Percentiles rank a stretch among this genome's conserved stretches.
These are phyloP conservation scores for Hypomontagnella monticulosa DNA, from an alignment of 495 filamentous ascomycete genomes.

Conservation along the genomic window DNA sequence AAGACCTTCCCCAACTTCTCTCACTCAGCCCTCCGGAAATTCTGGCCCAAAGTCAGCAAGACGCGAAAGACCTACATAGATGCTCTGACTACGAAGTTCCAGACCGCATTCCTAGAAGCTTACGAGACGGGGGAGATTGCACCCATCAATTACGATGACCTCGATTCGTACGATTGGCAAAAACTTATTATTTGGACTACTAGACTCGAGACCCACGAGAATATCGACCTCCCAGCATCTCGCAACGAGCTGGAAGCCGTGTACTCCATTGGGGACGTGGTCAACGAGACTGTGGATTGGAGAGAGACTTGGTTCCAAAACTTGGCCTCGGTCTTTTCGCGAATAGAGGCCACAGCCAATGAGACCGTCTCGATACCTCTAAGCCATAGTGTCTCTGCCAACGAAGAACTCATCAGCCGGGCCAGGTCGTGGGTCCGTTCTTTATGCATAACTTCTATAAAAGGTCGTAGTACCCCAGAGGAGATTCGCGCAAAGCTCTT, in stretches of 20 bases:
- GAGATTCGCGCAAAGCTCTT: conserved; percentile 51
- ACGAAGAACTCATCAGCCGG: conserved; percentile 26
- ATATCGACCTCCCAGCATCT: conserved; percentile 50
- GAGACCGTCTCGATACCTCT: conserved; percentile 42
- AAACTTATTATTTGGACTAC: conserved; percentile 75
- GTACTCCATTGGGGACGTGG: conserved; percentile 44
- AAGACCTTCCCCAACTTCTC: conserved; percentile 71
- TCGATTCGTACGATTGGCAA: conserved; percentile 80
- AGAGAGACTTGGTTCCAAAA: conserved; percentile 58
- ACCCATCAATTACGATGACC: conserved; percentile 73
- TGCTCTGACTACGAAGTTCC: conserved; percentile 79
- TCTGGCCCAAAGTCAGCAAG: conserved; percentile 66
- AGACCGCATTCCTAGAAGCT: conserved; percentile 75
- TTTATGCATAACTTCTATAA: conserved; percentile 48
- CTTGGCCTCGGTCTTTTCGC: conserved; percentile 55
- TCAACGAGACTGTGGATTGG: conserved; percentile 53
- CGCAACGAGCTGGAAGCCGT: conserved; percentile 46
- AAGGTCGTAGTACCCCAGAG: conserved; percentile 47
- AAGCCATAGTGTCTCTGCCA: not conserved
- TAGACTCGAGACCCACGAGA: conserved; percentile 50
- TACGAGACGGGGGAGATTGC: conserved; percentile 76
- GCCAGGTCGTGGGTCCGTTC: conserved; percentile 49
- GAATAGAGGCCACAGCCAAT: conserved; percentile 53
- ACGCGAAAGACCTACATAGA: conserved; percentile 70
- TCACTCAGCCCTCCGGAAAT: conserved; percentile 64